Evolutionary conservation across 352 stramenopile species (phyloP).

Genomic region (Globisporangium apiculatum): DNA sequence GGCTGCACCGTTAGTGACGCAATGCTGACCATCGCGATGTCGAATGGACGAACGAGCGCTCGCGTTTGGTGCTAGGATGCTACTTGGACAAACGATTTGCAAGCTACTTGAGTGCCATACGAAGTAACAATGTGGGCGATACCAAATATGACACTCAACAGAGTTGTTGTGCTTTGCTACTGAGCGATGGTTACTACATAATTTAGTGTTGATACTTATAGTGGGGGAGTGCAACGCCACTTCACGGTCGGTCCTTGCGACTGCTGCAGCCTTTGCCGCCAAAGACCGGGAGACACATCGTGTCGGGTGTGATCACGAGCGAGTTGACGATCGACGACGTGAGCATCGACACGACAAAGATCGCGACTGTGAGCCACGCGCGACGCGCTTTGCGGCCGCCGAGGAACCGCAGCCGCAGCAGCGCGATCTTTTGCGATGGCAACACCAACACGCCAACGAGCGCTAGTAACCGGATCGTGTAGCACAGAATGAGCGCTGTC

Average conservation of each 20-base stretch:
- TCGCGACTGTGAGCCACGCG: slow-evolving; percentile 13
- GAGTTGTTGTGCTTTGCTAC: too few species aligned
- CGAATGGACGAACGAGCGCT: too few species aligned
- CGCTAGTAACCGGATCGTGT: slow-evolving; percentile 19
- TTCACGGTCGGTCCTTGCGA: not conserved
- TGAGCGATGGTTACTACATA: too few species aligned
- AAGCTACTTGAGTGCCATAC: too few species aligned
- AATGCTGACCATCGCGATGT: too few species aligned
- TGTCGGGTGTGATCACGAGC: slow-evolving; percentile 25
- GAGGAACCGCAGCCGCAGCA: slow-evolving; percentile 12
- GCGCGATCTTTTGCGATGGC: slow-evolving; percentile 13
- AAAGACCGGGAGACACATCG: slow-evolving; percentile 24
- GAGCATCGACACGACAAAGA: slow-evolving; percentile 16
- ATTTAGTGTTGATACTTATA: too few species aligned
- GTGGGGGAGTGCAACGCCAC: not conserved
- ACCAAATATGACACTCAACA: too few species aligned
- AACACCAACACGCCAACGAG: slow-evolving; percentile 19
- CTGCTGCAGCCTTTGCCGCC: slow-evolving; percentile 18
- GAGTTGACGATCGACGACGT: slow-evolving; percentile 18
- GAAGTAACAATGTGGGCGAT: too few species aligned
- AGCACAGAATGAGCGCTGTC: slow-evolving; percentile 20
- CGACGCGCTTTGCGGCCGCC: slow-evolving; percentile 8
- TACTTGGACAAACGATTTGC: too few species aligned
- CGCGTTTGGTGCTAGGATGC: too few species aligned
- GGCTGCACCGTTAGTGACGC: too few species aligned